Evolutionary conservation across 2,329 filamentous ascomycete genomes (phyloP).

Genomic region (Myrmaecium sp.): DNA sequence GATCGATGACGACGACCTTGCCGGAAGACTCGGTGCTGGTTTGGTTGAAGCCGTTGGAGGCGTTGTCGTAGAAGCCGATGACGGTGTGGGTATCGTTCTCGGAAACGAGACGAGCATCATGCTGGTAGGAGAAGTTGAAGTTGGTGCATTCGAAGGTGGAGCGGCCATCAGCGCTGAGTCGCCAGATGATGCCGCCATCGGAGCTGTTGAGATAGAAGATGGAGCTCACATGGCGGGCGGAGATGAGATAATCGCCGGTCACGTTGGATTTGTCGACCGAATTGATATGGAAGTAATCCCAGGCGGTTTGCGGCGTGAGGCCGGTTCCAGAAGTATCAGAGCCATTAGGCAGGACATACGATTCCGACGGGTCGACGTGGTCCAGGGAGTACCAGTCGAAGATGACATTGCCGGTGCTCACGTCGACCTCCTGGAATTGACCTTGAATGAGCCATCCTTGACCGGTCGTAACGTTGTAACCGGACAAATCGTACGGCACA

Average conservation of each 20-base stretch:
- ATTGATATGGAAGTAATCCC: constrained; percentile 41
- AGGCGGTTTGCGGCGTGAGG: constrained; percentile 25
- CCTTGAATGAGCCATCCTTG: constrained; percentile 35
- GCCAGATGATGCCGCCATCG: constrained; percentile 35
- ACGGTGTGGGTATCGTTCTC: constrained; percentile 30
- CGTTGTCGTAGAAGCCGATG: constrained; percentile 39
- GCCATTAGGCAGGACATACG: constrained; percentile 26
- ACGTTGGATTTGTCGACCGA: constrained; percentile 33
- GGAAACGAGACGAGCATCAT: constrained; percentile 32
- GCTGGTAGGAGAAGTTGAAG: constrained; percentile 34
- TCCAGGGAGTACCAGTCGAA: constrained; percentile 44
- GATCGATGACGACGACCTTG: constrained; percentile 3
- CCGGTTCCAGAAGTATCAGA: constrained; percentile 29
- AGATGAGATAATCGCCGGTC: constrained; percentile 37
- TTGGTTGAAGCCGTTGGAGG: constrained; percentile 29
- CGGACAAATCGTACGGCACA: constrained; percentile 28
- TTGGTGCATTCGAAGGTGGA: constrained; percentile 16
- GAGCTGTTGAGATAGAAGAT: constrained; percentile 30
- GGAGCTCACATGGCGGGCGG: constrained; percentile 31
- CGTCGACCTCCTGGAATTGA: constrained; percentile 37
- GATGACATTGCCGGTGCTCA: constrained; percentile 35
- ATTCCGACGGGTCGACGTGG: constrained; percentile 33
- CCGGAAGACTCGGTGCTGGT: constrained; percentile 11
- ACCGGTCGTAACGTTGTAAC: constrained; percentile 21
- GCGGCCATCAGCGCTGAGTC: constrained; percentile 16